A percentile compares a stretch with the other conserved stretches of the same genome.
phyloP scores from a whole-genome alignment of 108 stramenopile species.

The Fistulifera pelliculosa region DNA sequence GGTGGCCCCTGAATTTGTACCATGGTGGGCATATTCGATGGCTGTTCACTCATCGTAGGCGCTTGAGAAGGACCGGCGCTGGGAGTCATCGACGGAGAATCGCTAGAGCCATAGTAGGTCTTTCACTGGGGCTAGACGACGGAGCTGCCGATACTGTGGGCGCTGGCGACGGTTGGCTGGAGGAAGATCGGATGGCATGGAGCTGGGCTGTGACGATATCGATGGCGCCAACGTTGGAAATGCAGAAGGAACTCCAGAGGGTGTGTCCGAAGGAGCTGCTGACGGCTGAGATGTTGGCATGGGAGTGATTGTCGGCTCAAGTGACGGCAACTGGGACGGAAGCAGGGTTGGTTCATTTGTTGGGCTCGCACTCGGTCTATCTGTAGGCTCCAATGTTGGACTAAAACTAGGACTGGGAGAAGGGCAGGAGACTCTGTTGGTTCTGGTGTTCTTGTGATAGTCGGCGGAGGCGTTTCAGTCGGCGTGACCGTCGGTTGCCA shows the following conservation, averaged over 20 bases:
- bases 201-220: background rate
- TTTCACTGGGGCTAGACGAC: background rate
- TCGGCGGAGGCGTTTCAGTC: conserved; percentile 5
- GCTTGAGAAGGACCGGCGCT: background rate
- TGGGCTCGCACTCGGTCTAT: background rate
- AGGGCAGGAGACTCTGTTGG: conserved; percentile 10
- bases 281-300: background rate
- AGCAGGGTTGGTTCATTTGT: background rate
- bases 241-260: conserved; percentile 2
- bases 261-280: background rate
- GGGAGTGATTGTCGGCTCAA: background rate
- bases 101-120: background rate
- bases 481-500: conserved; percentile 1
- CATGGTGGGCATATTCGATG: background rate
- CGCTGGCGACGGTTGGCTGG: background rate
- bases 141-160: background rate
- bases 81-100: background rate
- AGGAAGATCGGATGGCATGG: conserved; percentile 4
- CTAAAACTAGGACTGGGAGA: conserved; percentile 7
- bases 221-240: background rate
- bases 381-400: conserved; percentile 2
- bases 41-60: background rate
- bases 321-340: conserved; percentile 2
- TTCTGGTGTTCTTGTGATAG: background rate
- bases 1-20: background rate